phyloP scores from a whole-genome alignment of 352 stramenopile genomes.

The Phytopythium aichiense region DNA sequence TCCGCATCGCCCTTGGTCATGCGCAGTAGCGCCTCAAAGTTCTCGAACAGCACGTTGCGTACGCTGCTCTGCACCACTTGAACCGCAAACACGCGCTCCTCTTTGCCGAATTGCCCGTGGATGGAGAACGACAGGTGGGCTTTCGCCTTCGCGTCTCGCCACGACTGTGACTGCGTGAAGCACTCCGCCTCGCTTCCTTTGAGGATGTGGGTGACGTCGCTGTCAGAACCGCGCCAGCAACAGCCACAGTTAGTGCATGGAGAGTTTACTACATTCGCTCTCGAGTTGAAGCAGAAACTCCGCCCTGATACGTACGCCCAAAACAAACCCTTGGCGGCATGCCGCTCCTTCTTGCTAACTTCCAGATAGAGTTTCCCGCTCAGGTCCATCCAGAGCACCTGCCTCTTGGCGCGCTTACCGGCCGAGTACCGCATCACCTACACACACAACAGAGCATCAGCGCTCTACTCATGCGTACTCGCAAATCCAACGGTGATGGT shows the following conservation, averaged over 20 bases:
- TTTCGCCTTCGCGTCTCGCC: conserved; percentile 37
- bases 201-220: conserved; percentile 37
- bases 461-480: no score
- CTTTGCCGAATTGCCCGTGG: conserved; percentile 27
- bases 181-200: conserved; percentile 38
- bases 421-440: conserved; percentile 45
- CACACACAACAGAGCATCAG: neutral
- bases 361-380: conserved; percentile 42
- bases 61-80: conserved; percentile 41
- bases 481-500: no score
- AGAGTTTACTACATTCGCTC: neutral
- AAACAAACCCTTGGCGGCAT: conserved; percentile 34
- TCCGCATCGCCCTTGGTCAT: conserved; percentile 45
- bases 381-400: conserved; percentile 43
- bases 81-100: conserved; percentile 40
- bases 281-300: neutral
- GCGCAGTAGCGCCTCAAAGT: conserved; percentile 34
- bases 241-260: neutral
- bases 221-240: conserved; percentile 5
- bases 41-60: conserved; percentile 46
- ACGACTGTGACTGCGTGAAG: conserved; percentile 51
- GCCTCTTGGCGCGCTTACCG: conserved; percentile 39
- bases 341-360: conserved; percentile 38
- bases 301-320: conserved; percentile 26
- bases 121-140: conserved; percentile 48